phyloP scores from a whole-genome alignment of 2,329 filamentous ascomycete genomes.

The Eurotiales sp. region DNA sequence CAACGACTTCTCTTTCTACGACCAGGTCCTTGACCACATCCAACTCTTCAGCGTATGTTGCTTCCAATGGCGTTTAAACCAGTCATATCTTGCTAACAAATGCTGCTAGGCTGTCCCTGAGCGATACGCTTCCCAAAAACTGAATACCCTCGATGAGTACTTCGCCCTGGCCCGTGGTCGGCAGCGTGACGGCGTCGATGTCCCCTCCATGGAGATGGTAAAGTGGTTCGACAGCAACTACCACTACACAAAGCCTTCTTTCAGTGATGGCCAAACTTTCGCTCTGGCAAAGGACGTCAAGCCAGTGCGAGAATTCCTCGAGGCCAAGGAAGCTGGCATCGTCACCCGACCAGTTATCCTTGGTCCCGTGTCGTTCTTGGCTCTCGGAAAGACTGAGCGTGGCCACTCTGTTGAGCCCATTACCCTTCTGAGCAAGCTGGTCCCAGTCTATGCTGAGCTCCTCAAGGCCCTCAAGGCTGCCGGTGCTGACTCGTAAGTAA shows the following conservation, averaged over 20 bases:
- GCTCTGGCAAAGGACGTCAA: constrained; percentile 83
- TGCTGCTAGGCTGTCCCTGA: constrained; percentile 72
- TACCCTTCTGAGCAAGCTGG: constrained; percentile 84
- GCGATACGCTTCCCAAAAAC: constrained; percentile 86
- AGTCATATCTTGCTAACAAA: constrained; percentile 17
- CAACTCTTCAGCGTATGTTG: constrained; percentile 89
- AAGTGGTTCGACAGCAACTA: constrained; percentile 99
- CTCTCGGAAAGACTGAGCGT: constrained; percentile 97
- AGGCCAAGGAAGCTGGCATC: constrained; percentile 97
- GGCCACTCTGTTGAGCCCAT: constrained; percentile 90
- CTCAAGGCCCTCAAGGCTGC: constrained; percentile 90
- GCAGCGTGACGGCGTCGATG: constrained; percentile 69
- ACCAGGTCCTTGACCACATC: constrained; percentile 96
- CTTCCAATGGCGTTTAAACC: not conserved
- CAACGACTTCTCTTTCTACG: constrained; percentile 99
- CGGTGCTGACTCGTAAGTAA: constrained; percentile 64
- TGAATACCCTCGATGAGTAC: constrained; percentile 90
- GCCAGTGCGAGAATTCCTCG: constrained; percentile 88
- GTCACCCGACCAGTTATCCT: constrained; percentile 88
- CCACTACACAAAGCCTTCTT: constrained; percentile 99
- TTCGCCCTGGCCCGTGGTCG: constrained; percentile 99
- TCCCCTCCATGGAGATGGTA: constrained; percentile 73
- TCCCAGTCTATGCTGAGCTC: constrained; percentile 92
- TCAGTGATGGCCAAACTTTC: constrained; percentile 96
- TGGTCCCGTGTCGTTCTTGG: constrained; percentile 95